Conservation (phyloP, 2,329 filamentous ascomycete genomes). For the Exophiala sp. region DNA sequence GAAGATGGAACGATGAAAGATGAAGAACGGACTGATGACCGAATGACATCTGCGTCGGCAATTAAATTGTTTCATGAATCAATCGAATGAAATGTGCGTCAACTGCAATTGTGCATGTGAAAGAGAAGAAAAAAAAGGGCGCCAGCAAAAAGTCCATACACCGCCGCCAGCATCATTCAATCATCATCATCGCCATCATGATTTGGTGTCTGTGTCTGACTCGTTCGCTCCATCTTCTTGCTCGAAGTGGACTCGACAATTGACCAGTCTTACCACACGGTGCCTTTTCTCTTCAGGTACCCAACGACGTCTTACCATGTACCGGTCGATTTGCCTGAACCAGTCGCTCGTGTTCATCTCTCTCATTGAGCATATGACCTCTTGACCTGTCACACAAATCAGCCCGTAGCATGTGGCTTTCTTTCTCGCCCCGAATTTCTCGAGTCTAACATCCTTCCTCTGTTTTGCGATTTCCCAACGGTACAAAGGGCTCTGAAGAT, state of each 20-base stretch:
- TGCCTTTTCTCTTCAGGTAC: conserved; percentile 3
- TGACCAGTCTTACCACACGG: conserved; percentile 1
- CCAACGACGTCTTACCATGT: conserved; percentile 3
- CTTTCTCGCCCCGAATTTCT: conserved; percentile 1
- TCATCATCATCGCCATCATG: neutral
- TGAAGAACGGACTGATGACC: too few species aligned
- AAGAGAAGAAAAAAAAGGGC: neutral
- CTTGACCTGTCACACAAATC: neutral
- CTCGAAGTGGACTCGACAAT: neutral
- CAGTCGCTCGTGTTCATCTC: neutral
- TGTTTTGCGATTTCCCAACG: conserved; percentile 1
- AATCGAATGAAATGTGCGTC: neutral
- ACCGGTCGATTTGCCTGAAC: conserved; percentile 6
- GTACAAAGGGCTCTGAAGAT: conserved; percentile 44
- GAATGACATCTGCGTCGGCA: too few species aligned
- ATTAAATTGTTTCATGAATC: too few species aligned
- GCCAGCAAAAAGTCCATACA: neutral
- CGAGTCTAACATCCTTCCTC: conserved; percentile 1
- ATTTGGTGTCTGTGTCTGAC: too few species aligned
- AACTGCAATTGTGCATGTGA: neutral
- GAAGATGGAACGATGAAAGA: too few species aligned
- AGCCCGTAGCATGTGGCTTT: neutral
- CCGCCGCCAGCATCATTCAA: neutral
- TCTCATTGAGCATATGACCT: conserved; percentile 2
- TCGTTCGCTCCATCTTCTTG: neutral